Conservation (phyloP, 257 asterid genomes). For the Prunella vulgaris region DNA sequence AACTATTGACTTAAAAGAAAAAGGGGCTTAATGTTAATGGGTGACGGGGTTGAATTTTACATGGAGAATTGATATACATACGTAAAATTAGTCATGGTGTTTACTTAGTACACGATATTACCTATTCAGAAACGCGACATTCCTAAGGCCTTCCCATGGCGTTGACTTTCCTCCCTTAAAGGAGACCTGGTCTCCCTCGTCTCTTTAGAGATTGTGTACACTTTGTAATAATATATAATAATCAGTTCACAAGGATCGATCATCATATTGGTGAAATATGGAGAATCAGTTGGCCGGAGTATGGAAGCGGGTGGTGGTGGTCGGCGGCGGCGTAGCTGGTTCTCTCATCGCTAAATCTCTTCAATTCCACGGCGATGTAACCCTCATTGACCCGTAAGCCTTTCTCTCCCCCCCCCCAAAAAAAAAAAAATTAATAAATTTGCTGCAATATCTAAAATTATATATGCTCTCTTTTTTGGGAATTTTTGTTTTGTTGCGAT, state of each 20-base stretch:
- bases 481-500: neutral
- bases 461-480: neutral
- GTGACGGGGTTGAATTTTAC: too few relatives aligned
- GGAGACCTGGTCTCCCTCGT: neutral
- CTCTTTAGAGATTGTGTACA: too few relatives aligned
- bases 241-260: conserved; percentile 14
- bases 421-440: too few relatives aligned
- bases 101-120: neutral
- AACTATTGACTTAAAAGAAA: too few relatives aligned
- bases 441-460: neutral
- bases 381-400: conserved; percentile 77
- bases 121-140: neutral
- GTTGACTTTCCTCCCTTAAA: neutral
- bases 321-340: conserved; percentile 92
- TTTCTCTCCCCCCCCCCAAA: neutral
- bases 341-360: conserved; percentile 74
- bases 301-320: conserved; percentile 80
- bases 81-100: neutral
- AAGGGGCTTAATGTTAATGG: too few relatives aligned
- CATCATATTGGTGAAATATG: conserved; percentile 19
- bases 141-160: conserved; percentile 4
- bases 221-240: too few relatives aligned
- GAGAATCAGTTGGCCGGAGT: conserved; percentile 46
- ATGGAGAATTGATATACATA: too few relatives aligned
- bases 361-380: conserved; percentile 72